phyloP scores from a whole-genome alignment of 139 green algal genomes.

The Chlorella sp. region DNA sequence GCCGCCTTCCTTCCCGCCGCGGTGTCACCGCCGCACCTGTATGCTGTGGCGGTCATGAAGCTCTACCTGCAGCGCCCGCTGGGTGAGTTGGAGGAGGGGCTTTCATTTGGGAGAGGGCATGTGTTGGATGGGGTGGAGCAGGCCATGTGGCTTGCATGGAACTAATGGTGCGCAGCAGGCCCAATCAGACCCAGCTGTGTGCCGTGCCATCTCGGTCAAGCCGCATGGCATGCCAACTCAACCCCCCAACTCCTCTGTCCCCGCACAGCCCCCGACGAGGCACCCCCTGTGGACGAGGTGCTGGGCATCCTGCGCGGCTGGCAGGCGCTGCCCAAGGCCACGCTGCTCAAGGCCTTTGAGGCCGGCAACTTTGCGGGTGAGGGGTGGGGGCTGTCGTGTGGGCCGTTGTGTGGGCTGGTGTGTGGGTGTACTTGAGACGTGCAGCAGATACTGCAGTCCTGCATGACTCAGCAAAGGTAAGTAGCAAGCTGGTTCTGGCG shows the following conservation, averaged over 20 bases:
- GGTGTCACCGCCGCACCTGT: constrained; percentile 56
- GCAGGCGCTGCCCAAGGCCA: constrained; percentile 29
- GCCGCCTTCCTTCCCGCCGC: constrained; percentile 50
- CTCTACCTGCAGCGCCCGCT: constrained; percentile 42
- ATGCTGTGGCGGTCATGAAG: constrained; percentile 47
- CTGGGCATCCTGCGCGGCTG: constrained; percentile 39
- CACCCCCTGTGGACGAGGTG: constrained; percentile 35
- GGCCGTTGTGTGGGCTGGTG: no score
- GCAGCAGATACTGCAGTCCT: no score
- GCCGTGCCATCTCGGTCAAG: no score
- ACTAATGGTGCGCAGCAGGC: no score
- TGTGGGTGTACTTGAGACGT: no score
- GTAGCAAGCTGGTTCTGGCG: no score
- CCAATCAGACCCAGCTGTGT: no score
- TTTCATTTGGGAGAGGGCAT: no score
- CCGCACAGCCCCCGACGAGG: constrained; percentile 3
- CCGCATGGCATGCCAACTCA: no score
- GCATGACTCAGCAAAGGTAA: no score
- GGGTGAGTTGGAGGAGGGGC: background rate
- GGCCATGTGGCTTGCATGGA: no score
- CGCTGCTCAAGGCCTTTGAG: constrained; percentile 49
- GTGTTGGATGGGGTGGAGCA: no score
- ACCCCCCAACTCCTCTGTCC: background rate
- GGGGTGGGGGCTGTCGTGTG: background rate
- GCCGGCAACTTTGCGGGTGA: constrained; percentile 13